These are phyloP conservation scores for Hortiboletus campestris DNA, from an alignment of 768 basidiomycete genomes.

Conservation along the genomic window DNA sequence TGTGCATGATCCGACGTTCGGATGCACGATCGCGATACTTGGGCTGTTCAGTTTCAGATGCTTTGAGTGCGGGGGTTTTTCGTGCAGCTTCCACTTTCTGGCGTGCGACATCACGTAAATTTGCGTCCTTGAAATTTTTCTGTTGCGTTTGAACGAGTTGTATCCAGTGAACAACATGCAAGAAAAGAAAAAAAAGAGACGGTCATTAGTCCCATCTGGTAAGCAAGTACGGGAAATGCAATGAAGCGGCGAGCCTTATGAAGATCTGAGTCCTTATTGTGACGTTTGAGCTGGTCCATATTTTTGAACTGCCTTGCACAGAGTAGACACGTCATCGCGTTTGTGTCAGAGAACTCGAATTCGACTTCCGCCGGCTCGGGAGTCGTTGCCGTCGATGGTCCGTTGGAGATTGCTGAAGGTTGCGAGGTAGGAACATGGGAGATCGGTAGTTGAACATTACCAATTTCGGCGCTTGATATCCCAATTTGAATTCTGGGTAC, in stretches of 20 bases:
- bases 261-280: constrained; percentile 90
- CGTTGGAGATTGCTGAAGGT: constrained; percentile 13
- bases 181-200: constrained; percentile 3
- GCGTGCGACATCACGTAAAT: constrained; percentile 68
- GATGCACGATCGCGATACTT: constrained; percentile 96
- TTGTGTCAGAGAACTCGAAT: constrained; percentile 81
- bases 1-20: constrained; percentile 86
- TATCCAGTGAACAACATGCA: constrained; percentile 3
- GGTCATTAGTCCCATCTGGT: constrained; percentile 31
- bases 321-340: constrained; percentile 77
- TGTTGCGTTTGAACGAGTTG: constrained; percentile 35
- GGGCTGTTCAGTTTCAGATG: constrained; percentile 48
- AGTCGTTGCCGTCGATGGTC: constrained; percentile 31
- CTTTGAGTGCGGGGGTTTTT: constrained; percentile 30
- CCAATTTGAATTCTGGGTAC: constrained; percentile 18
- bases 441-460: neutral
- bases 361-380: constrained; percentile 52
- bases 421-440: constrained; percentile 12
- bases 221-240: constrained; percentile 24
- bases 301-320: constrained; percentile 94
- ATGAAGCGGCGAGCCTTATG: constrained; percentile 78
- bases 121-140: constrained; percentile 82
- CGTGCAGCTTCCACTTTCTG: constrained; percentile 56
- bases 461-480: constrained; percentile 8
- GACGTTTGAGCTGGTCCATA: constrained; percentile 79